phyloP scores from a whole-genome alignment of 2,329 filamentous ascomycete genomes.

The Exophiala calicioides region DNA sequence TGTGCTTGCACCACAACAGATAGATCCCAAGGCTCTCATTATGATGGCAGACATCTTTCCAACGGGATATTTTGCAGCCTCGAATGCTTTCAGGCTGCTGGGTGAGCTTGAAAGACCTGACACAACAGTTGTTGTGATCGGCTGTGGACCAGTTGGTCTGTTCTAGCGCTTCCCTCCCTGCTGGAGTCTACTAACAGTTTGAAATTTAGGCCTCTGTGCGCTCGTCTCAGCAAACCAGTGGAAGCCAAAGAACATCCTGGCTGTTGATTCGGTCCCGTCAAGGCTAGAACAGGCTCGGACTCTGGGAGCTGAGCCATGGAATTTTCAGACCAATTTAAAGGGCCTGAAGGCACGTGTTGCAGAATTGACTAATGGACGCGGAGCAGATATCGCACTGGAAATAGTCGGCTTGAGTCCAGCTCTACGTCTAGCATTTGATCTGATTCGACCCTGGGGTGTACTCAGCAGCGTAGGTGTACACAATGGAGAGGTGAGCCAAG shows the following conservation, averaged over 20 bases:
- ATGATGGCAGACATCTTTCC: too few species aligned
- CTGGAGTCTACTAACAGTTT: too few species aligned
- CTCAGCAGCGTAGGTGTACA: slow-evolving; percentile 77
- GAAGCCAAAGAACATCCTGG: slow-evolving; percentile 37
- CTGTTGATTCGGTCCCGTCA: slow-evolving; percentile 63
- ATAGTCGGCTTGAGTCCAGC: slow-evolving; percentile 71
- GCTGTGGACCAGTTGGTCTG: slow-evolving; percentile 63
- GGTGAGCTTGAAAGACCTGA: slow-evolving; percentile 18
- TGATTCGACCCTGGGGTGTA: slow-evolving; percentile 69
- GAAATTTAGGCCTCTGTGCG: too few species aligned
- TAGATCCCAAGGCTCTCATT: too few species aligned
- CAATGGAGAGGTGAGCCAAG: slow-evolving; percentile 68
- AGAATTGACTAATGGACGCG: slow-evolving; percentile 75
- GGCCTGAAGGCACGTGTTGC: too few species aligned
- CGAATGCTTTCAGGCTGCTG: slow-evolving; percentile 46
- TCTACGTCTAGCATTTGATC: slow-evolving; percentile 68
- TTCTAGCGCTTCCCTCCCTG: too few species aligned
- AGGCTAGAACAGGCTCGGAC: slow-evolving; percentile 59
- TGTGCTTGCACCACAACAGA: too few species aligned
- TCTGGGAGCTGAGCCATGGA: too few species aligned
- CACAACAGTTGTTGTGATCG: slow-evolving; percentile 45
- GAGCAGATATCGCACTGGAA: slow-evolving; percentile 81
- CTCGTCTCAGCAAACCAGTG: slow-evolving; percentile 64
- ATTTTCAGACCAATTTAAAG: too few species aligned
- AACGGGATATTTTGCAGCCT: slow-evolving; percentile 74